A percentile compares a stretch with the other conserved stretches of the same genome.
Conservation (phyloP, 2,329 filamentous ascomycete genomes). For the Teratosphaeria pseudoeucalypti region DNA sequence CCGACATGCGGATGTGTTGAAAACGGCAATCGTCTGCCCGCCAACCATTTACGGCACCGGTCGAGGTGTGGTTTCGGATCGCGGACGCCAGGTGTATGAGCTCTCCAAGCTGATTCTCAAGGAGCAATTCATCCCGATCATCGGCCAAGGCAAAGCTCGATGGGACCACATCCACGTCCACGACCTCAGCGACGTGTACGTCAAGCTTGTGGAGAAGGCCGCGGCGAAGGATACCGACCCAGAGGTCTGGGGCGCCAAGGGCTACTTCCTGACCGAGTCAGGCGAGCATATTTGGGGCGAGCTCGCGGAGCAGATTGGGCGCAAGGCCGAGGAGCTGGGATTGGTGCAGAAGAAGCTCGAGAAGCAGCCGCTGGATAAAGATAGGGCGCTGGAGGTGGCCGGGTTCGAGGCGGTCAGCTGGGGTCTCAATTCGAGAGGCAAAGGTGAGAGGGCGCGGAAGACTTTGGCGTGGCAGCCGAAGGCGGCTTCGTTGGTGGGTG, state of each 20-base stretch:
- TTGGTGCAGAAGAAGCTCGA: conserved; percentile 44
- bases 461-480: conserved; percentile 51
- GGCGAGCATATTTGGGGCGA: conserved; percentile 50
- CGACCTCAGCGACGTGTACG: conserved; percentile 48
- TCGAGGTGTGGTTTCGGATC: conserved; percentile 44
- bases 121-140: conserved; percentile 43
- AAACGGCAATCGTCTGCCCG: conserved; percentile 56
- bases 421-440: conserved; percentile 51
- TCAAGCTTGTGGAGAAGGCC: conserved; percentile 47
- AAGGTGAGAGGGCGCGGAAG: conserved; percentile 46
- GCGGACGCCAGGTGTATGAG: conserved; percentile 49
- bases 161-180: conserved; percentile 48
- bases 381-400: conserved; percentile 38
- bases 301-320: conserved; percentile 13
- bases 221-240: conserved; percentile 25
- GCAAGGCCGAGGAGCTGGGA: conserved; percentile 29
- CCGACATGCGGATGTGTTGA: conserved; percentile 39
- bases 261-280: conserved; percentile 58
- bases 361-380: conserved; percentile 42
- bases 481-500: conserved; percentile 16
- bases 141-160: conserved; percentile 49
- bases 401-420: conserved; percentile 44
- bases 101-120: conserved; percentile 44
- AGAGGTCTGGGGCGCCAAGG: conserved; percentile 48
- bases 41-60: conserved; percentile 51